Evolutionary conservation across 2,329 filamentous ascomycete species (phyloP).

Genomic region (Didymella glomerata): DNA sequence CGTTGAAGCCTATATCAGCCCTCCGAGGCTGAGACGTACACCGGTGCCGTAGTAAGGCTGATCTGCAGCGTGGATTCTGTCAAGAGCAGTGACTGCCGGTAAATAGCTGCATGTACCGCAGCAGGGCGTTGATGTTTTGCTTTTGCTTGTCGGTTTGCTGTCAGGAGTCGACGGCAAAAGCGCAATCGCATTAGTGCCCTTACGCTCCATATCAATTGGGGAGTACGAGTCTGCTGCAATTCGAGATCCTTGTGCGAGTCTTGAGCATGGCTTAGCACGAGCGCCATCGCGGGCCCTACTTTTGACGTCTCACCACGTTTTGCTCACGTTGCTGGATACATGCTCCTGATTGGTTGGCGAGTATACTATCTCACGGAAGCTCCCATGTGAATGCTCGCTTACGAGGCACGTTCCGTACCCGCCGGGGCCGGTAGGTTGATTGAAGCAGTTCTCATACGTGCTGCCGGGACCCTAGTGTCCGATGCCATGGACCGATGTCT

Average conservation of each 20-base stretch:
- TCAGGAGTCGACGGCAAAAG: conserved; percentile 3
- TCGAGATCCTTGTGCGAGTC: conserved; percentile 18
- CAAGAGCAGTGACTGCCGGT: not conserved
- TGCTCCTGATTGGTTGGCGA: conserved; percentile 28
- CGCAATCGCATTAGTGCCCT: conserved; percentile 19
- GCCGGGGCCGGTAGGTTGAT: conserved; percentile 14
- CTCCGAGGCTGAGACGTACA: conserved; percentile 9
- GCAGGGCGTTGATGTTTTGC: not conserved
- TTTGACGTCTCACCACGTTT: conserved; percentile 25
- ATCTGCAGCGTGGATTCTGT: conserved; percentile 2
- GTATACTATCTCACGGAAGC: conserved; percentile 15
- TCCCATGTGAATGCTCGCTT: conserved; percentile 21
- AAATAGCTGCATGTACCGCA: not conserved
- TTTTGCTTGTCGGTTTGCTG: conserved; percentile 1
- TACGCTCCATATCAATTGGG: conserved; percentile 26
- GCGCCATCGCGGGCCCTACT: conserved; percentile 26
- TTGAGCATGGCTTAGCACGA: conserved; percentile 26
- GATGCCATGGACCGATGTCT: conserved; percentile 28
- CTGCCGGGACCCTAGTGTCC: conserved; percentile 22
- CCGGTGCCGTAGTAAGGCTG: conserved; percentile 5
- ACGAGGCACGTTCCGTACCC: conserved; percentile 22
- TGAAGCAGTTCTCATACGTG: conserved; percentile 1
- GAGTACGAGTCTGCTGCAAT: conserved; percentile 8
- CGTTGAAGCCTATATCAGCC: conserved; percentile 9
- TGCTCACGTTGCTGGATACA: conserved; percentile 30